Percentiles rank a stretch among this genome's conserved stretches.
phyloP scores from a whole-genome alignment of 495 filamentous ascomycete species.

The Lineolata rhizophorae region DNA sequence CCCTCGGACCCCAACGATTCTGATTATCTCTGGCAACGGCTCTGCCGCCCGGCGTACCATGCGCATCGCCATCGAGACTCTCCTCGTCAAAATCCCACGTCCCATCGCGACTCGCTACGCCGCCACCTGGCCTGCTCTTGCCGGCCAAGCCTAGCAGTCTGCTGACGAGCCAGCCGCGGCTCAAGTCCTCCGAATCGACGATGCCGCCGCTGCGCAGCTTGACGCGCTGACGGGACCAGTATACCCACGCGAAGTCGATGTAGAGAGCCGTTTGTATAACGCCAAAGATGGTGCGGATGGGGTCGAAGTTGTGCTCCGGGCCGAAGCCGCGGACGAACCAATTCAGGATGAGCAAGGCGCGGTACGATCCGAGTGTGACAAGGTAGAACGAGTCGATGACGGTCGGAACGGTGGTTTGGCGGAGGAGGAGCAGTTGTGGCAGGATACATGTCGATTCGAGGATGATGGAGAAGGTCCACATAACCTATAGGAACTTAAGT shows the following conservation, averaged over 20 bases:
- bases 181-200: constrained; percentile 80
- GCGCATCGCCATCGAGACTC: constrained; percentile 9
- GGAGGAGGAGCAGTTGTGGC: constrained; percentile 75
- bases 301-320: constrained; percentile 36
- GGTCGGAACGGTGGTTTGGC: constrained; percentile 85
- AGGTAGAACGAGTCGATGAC: constrained; percentile 94
- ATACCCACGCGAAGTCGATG: constrained; percentile 91
- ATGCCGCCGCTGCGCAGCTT: constrained; percentile 81
- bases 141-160: constrained; percentile 16
- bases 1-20: constrained; percentile 52
- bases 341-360: constrained; percentile 75
- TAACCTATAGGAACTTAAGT: constrained; percentile 24
- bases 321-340: constrained; percentile 56
- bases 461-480: constrained; percentile 72
- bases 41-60: constrained; percentile 2
- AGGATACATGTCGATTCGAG: constrained; percentile 81
- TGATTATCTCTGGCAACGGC: constrained; percentile 11
- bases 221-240: constrained; percentile 79
- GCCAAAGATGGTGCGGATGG: constrained; percentile 62
- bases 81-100: constrained; percentile 12
- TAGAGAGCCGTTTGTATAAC: constrained; percentile 81
- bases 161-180: constrained; percentile 54
- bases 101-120: too few relatives aligned
- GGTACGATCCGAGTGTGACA: constrained; percentile 69
- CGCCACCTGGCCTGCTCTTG: constrained; percentile 10